A percentile compares a stretch with the other conserved stretches of the same genome.
Evolutionary conservation across 2,329 filamentous ascomycete species (phyloP).

Genomic region (Lizonia empirigonia): DNA sequence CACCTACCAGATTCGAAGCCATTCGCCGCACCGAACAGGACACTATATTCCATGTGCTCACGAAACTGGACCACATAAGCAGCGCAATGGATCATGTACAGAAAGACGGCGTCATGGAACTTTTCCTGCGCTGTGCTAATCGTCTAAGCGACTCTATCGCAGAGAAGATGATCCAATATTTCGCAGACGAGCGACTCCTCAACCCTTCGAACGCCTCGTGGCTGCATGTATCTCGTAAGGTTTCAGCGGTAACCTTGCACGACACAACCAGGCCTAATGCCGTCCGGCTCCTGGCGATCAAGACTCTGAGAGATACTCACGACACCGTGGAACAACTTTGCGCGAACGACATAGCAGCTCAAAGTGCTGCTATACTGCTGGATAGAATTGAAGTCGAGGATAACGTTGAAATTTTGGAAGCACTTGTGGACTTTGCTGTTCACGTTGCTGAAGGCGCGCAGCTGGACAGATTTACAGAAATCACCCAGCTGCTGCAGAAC

Average conservation of each 20-base stretch:
- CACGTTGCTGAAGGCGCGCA: slow-evolving; percentile 67
- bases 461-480: slow-evolving; percentile 61
- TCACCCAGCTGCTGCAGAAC: slow-evolving; percentile 51
- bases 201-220: slow-evolving; percentile 73
- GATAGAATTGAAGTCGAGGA: slow-evolving; percentile 66
- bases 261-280: slow-evolving; percentile 65
- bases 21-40: slow-evolving; percentile 29
- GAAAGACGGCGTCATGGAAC: slow-evolving; percentile 68
- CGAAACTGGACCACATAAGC: slow-evolving; percentile 38
- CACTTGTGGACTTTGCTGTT: slow-evolving; percentile 68
- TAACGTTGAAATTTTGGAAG: slow-evolving; percentile 68
- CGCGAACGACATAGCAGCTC: slow-evolving; percentile 61
- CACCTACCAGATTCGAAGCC: slow-evolving; percentile 10
- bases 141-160: slow-evolving; percentile 69
- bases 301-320: slow-evolving; percentile 60
- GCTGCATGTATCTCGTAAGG: slow-evolving; percentile 66
- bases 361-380: slow-evolving; percentile 67
- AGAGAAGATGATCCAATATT: slow-evolving; percentile 69
- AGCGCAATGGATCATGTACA: slow-evolving; percentile 62
- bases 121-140: slow-evolving; percentile 67
- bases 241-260: slow-evolving; percentile 68
- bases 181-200: slow-evolving; percentile 71
- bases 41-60: slow-evolving; percentile 35
- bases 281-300: slow-evolving; percentile 67
- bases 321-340: slow-evolving; percentile 61